Base-by-base conservation (phyloP, 2,329 filamentous ascomycete species). In the Fusarium mangiferae region DNA sequence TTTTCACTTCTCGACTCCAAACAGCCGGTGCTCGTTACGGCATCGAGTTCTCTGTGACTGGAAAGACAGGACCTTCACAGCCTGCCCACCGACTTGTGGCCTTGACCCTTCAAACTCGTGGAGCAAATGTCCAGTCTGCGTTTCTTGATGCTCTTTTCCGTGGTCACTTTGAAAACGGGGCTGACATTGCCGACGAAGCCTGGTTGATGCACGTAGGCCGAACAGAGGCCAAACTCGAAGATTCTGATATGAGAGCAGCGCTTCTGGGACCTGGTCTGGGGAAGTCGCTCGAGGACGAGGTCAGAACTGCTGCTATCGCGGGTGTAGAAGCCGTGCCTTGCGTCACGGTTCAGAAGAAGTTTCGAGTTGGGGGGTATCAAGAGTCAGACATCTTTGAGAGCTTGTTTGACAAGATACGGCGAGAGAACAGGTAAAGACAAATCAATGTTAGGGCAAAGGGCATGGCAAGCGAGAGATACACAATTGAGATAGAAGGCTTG, bases 301-400 rank as follows among this genome's bases (percentile, higher is more conserved):
- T 80, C 3, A 61, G 77, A 48, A 70, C 52, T 13, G 81, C 82
- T 46, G 75, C 75, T 30, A 69, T 75, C 17, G 71, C 76, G 9
- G 81, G 81, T 12, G 82, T 95, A 60, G 86, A 85, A 64, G 93
- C 93, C 1, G 93, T 95, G 74, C 93, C 93, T 22, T 91, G 92
- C 75, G 94, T 94, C 77, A 90, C 90, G 5, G 87, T 96, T 57
- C 92, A 94, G 78, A 89, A 87, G 3, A 84, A 85, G 77, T 94
- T 90, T 81, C 87, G 91, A 72, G 85, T 96, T 24, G 90, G 91
- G 14, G 94, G 94, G 2, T 93, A 91, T 62, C 92, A 95, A 84
- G 89, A 91, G 67, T 85, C 89, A 6, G 85, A 86, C 49, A 86
- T 91, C 2, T 94, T 95, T 80, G 83, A 91, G 76, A 85, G 88